Evolutionary conservation across 1,139 yeast species (phyloP).

Genomic region (Taphrina pruni): DNA sequence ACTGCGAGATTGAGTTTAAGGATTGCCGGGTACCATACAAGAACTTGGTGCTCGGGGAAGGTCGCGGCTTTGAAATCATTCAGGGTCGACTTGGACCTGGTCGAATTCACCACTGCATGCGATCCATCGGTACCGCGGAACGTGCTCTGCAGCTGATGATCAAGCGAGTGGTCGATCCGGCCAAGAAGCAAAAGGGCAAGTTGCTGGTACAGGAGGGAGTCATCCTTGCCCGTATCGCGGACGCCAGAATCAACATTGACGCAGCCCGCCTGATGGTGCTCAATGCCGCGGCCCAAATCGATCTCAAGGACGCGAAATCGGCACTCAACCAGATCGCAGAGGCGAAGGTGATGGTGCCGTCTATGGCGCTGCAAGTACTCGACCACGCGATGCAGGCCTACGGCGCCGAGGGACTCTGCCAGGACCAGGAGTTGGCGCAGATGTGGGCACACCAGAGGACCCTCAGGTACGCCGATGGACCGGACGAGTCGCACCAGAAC

Average conservation of each 20-base stretch:
- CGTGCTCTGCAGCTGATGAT: conserved; percentile 62
- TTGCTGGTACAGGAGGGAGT: conserved; percentile 62
- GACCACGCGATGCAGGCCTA: conserved; percentile 74
- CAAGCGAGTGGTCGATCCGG: conserved; percentile 59
- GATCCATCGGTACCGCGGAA: conserved; percentile 70
- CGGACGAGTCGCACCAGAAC: conserved; percentile 72
- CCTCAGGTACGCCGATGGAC: conserved; percentile 74
- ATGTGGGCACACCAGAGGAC: conserved; percentile 65
- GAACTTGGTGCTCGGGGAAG: conserved; percentile 56
- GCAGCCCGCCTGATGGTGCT: conserved; percentile 65
- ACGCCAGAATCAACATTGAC: conserved; percentile 64
- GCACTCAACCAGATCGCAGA: conserved; percentile 68
- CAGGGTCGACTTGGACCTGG: conserved; percentile 78
- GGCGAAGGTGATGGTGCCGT: conserved; percentile 73
- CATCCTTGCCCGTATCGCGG: conserved; percentile 62
- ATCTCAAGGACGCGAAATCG: conserved; percentile 61
- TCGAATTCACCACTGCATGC: conserved; percentile 76
- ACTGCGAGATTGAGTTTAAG: conserved; percentile 65
- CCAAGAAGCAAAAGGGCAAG: conserved; percentile 64
- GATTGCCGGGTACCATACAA: conserved; percentile 61
- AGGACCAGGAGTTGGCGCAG: conserved; percentile 67
- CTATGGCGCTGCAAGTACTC: conserved; percentile 60
- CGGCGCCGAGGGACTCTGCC: conserved; percentile 72
- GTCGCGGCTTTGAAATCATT: conserved; percentile 70
- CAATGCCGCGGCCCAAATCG: conserved; percentile 71